Percentiles rank a stretch among this genome's conserved stretches.
Conservation (phyloP, 225 moss, liverwort and hornwort genomes). For the Climacium dendroides region DNA sequence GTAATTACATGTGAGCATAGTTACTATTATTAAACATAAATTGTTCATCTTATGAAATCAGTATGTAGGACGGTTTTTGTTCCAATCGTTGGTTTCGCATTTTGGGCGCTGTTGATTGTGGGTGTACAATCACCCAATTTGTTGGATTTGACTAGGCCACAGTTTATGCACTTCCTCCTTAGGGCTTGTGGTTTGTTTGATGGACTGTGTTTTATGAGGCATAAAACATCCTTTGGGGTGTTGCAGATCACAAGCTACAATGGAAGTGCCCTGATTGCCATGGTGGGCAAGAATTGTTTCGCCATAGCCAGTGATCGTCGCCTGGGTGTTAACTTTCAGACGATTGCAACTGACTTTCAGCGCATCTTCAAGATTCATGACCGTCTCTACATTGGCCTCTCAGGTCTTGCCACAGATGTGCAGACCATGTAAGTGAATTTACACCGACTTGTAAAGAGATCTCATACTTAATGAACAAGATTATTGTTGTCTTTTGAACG, state of each 20-base stretch:
- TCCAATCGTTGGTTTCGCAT: not conserved
- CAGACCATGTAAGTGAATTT: constrained; percentile 51
- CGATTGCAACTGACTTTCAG: constrained; percentile 89
- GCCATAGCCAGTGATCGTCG: constrained; percentile 94
- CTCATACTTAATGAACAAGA: not conserved
- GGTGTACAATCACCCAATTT: not conserved
- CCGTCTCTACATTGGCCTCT: constrained; percentile 72
- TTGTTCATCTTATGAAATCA: not conserved
- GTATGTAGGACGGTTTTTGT: not conserved
- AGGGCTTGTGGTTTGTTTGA: not conserved
- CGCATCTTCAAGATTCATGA: constrained; percentile 89
- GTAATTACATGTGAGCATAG: not conserved
- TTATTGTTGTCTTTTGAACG: not conserved
- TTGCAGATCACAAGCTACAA: constrained; percentile 84
- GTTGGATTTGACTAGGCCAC: not conserved
- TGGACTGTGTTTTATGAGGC: not conserved
- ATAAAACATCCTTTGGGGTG: not conserved
- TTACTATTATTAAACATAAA: not conserved
- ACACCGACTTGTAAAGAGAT: not conserved
- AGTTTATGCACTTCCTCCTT: not conserved
- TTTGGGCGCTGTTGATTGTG: not conserved
- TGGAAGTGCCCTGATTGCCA: constrained; percentile 93
- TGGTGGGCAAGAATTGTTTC: constrained; percentile 88
- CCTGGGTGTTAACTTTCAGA: constrained; percentile 88
- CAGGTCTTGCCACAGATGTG: constrained; percentile 93